A percentile compares a stretch with the other conserved stretches of the same genome.
Conservation (phyloP, 768 basidiomycete species). For the Auriculariales sp. region DNA sequence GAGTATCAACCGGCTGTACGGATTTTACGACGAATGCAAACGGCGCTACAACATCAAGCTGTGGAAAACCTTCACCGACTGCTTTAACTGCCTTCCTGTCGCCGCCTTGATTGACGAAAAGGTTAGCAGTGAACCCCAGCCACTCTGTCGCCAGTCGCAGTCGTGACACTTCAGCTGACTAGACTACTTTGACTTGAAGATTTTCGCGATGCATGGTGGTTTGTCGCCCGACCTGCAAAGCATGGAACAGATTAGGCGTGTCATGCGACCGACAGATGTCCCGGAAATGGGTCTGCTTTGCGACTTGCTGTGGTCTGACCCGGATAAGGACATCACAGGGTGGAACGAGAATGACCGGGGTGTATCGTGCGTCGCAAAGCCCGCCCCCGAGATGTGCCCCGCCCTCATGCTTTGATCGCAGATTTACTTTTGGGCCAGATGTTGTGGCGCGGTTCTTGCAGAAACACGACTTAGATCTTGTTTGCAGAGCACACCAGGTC, state of each 20-base stretch:
- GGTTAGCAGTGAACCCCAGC: too few relatives aligned
- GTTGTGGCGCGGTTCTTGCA: constrained; percentile 97
- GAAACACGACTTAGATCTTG: constrained; percentile 99
- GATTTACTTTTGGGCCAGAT: constrained; percentile 98
- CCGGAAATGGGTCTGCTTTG: constrained; percentile 97
- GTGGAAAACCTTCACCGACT: constrained; percentile 99
- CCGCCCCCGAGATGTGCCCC: too few relatives aligned
- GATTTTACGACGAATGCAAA: constrained; percentile 99
- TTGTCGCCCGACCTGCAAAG: constrained; percentile 94
- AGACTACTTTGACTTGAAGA: too few relatives aligned
- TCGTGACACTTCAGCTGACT: too few relatives aligned
- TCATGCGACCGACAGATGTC: constrained; percentile 98
- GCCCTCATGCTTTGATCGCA: too few relatives aligned
- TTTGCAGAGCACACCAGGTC: constrained; percentile 74
- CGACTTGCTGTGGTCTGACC: constrained; percentile 97
- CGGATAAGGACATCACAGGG: constrained; percentile 97
- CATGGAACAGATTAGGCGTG: constrained; percentile 98
- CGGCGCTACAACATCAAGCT: constrained; percentile 99
- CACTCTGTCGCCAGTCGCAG: too few relatives aligned
- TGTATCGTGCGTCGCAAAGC: too few relatives aligned
- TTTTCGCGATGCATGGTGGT: constrained; percentile 99
- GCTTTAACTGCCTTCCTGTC: constrained; percentile 98
- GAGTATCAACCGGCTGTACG: constrained; percentile 98
- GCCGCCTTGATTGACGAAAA: constrained; percentile 99
- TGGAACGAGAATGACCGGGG: constrained; percentile 99